Base-by-base conservation (phyloP, 495 filamentous ascomycete genomes). In the Lepraria neglecta region DNA sequence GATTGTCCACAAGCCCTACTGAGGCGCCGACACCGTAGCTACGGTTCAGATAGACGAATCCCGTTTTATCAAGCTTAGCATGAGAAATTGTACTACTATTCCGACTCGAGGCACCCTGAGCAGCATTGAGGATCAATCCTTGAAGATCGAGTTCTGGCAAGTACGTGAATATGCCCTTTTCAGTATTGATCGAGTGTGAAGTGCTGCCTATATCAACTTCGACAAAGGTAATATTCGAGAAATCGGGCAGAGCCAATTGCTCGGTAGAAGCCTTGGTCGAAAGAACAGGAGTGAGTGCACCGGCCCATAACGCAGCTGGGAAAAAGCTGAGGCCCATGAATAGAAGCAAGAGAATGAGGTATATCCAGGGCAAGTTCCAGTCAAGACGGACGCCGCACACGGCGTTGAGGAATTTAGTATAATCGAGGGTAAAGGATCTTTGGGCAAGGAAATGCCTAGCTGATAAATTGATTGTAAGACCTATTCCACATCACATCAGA, bases 11-110 rank as follows among this genome's bases (percentile, higher is more conserved):
- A 4, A 75, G 65, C 14, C 73, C 74, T 6, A 68, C 67, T 35
- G 72, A 61, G 21, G 68, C 63, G 6, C 74, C 73, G 12, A 67
- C 72, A 28, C 74, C 72, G 46, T 73, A 74, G 4, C 70, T 74
- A 0, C 74, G 68, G 9, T 70, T 70, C 9, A 60, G 47, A 48
- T 73, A 74, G 15, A 52, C 67, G 65, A 67, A 76, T 33, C 68
- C 64, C 1, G 73, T 71, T 33, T 76, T 72, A 64, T 75, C 74
- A 11, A 72, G 44, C 58, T 72, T 76, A 19, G 54, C 44, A 62
- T 73, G 71, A 14, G 59, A 9, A 6, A 50, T 43, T 6, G 33
- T 24, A 7, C 45, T 58, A 6, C 59, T 62, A 35, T 70, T 59
- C 4, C 64, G 45, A 6, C 60, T 68, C 10, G 71, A 70, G 14